These are phyloP conservation scores for Candida albicans DNA, from an alignment of 1,139 yeast genomes.

Conservation along the genomic window DNA sequence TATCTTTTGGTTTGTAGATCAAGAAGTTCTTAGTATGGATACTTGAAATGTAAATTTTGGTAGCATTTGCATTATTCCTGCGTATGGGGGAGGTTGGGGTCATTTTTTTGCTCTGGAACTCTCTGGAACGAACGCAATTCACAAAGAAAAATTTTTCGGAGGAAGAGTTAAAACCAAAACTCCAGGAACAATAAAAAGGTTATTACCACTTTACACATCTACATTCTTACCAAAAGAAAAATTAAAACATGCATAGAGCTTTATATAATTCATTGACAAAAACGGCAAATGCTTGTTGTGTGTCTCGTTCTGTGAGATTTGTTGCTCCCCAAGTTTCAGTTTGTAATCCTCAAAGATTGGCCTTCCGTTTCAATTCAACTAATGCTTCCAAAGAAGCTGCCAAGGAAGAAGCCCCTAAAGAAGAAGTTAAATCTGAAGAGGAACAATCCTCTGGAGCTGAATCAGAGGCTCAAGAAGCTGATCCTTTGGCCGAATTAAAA, in stretches of 20 bases:
- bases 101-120: too few species aligned
- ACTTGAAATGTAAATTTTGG: too few species aligned
- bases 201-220: too few species aligned
- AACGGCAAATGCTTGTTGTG: conserved; percentile 23
- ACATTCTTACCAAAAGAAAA: too few species aligned
- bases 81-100: too few species aligned
- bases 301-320: conserved; percentile 17
- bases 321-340: conserved; percentile 19
- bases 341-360: conserved; percentile 14
- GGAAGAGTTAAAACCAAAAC: too few species aligned
- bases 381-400: conserved; percentile 17
- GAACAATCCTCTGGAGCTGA: conserved; percentile 14
- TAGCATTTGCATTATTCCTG: too few species aligned
- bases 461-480: conserved; percentile 19
- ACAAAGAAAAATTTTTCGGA: too few species aligned
- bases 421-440: conserved; percentile 12
- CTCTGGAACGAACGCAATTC: too few species aligned
- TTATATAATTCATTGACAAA: conserved; percentile 27
- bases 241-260: conserved; percentile 35
- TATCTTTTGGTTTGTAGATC: too few species aligned
- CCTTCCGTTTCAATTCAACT: conserved; percentile 25
- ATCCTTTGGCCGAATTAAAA: conserved; percentile 45
- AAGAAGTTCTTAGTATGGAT: too few species aligned
- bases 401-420: conserved; percentile 3
- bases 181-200: too few species aligned